phyloP scores from a whole-genome alignment of 2,329 filamentous ascomycete genomes.

The Ceratocystiopsis brevicomis region DNA sequence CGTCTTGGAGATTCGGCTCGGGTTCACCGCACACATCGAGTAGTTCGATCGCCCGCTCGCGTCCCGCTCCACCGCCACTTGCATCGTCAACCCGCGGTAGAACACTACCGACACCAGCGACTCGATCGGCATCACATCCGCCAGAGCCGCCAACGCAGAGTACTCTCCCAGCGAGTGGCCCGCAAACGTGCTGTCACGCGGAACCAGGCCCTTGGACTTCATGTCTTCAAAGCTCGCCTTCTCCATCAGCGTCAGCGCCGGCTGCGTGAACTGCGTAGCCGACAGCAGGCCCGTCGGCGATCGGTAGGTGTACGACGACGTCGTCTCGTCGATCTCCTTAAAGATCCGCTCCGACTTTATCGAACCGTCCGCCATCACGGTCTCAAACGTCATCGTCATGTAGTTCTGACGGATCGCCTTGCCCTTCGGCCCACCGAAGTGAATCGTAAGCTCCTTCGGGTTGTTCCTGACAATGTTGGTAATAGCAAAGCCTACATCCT shows the following conservation, averaged over 20 bases:
- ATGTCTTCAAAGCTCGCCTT: constrained; percentile 99
- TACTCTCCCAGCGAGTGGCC: constrained; percentile 97
- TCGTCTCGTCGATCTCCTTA: constrained; percentile 88
- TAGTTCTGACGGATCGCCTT: constrained; percentile 98
- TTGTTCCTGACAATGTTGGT: constrained; percentile 99
- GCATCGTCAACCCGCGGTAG: constrained; percentile 97
- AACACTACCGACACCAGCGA: constrained; percentile 95
- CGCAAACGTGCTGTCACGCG: constrained; percentile 90
- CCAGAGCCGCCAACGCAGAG: constrained; percentile 84
- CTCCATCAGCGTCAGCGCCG: constrained; percentile 94
- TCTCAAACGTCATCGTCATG: constrained; percentile 99
- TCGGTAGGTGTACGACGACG: constrained; percentile 89
- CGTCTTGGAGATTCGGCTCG: constrained; percentile 91
- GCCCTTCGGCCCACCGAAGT: constrained; percentile 90
- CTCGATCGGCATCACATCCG: constrained; percentile 99
- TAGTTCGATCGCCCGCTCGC: constrained; percentile 88
- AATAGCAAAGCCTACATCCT: constrained; percentile 53
- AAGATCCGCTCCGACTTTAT: constrained; percentile 99
- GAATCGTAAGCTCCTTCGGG: constrained; percentile 92
- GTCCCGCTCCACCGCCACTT: constrained; percentile 95
- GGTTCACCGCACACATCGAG: constrained; percentile 98
- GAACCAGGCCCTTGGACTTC: constrained; percentile 89
- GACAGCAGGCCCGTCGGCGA: constrained; percentile 89
- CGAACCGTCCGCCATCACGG: constrained; percentile 74
- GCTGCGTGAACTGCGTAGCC: constrained; percentile 96